These are phyloP conservation scores for Tribonema minus DNA, from an alignment of 108 stramenopile genomes.

Conservation along the genomic window DNA sequence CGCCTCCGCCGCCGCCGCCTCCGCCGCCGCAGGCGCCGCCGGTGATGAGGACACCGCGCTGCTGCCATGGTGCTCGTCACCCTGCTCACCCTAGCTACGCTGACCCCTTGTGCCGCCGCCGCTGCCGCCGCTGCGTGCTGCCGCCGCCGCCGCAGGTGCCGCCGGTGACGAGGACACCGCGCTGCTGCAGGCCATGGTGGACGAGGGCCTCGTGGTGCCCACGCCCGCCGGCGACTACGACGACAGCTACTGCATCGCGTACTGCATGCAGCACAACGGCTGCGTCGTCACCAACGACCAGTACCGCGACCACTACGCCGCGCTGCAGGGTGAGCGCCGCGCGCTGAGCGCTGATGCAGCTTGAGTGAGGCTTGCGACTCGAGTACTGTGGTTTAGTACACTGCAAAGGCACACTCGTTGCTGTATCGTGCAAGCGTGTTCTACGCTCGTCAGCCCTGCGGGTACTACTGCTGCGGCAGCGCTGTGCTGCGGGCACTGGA, in stretches of 20 bases:
- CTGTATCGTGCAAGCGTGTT: neutral
- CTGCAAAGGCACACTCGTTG: neutral
- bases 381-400: too few relatives aligned
- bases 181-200: constrained; percentile 43
- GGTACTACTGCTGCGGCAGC: too few relatives aligned
- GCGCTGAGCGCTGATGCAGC: neutral
- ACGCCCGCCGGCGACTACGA: constrained; percentile 50
- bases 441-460: neutral
- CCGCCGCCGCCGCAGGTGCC: neutral
- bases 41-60: too few relatives aligned
- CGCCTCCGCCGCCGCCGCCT: too few relatives aligned
- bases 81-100: too few relatives aligned
- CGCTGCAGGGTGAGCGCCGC: neutral
- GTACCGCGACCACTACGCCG: constrained; percentile 28
- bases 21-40: too few relatives aligned
- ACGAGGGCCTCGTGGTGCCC: constrained; percentile 35
- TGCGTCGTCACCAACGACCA: constrained; percentile 47
- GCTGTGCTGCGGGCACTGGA: too few relatives aligned
- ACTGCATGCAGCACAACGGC: constrained; percentile 37
- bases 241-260: constrained; percentile 54
- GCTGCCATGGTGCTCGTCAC: too few relatives aligned
- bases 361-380: neutral
- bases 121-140: neutral
- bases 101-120: neutral
- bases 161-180: constrained; percentile 21